A percentile compares a stretch with the other conserved stretches of the same genome.
Conservation (phyloP, 1,284 basidiomycete species). For the Malassezia arunalokei region DNA sequence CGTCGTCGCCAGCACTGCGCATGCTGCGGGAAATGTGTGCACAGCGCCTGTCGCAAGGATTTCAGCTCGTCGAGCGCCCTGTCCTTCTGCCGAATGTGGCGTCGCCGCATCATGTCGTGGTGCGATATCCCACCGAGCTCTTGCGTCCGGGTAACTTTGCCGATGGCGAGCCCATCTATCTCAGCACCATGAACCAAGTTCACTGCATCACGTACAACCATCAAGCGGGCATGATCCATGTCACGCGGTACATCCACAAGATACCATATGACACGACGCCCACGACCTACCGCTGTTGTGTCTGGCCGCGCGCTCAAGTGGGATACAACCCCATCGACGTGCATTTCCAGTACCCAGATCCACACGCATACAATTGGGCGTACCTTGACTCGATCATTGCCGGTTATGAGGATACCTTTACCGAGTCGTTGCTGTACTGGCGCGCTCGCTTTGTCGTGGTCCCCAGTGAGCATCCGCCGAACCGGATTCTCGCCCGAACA, state of each 20-base stretch:
- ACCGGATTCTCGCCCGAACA: slow-evolving; percentile 47
- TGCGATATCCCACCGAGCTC: slow-evolving; percentile 39
- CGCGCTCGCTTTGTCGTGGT: slow-evolving; percentile 88
- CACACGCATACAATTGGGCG: slow-evolving; percentile 52
- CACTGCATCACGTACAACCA: slow-evolving; percentile 71
- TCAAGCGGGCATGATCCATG: slow-evolving; percentile 71
- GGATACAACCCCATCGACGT: slow-evolving; percentile 71
- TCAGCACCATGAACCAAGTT: slow-evolving; percentile 89
- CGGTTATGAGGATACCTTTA: slow-evolving; percentile 41
- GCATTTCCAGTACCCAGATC: slow-evolving; percentile 63
- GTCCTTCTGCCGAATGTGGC: slow-evolving; percentile 15
- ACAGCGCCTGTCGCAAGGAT: slow-evolving; percentile 83
- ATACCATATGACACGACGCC: slow-evolving; percentile 55
- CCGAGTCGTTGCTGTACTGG: slow-evolving; percentile 57
- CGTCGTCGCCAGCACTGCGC: slow-evolving; percentile 56
- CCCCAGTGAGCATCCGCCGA: slow-evolving; percentile 62
- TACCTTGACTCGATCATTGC: slow-evolving; percentile 48
- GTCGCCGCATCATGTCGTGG: slow-evolving; percentile 19
- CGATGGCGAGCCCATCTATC: slow-evolving; percentile 58
- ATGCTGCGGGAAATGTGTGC: slow-evolving; percentile 90
- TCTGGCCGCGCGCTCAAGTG: slow-evolving; percentile 79
- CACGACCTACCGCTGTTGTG: slow-evolving; percentile 69
- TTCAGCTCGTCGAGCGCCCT: slow-evolving; percentile 63
- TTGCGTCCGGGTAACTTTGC: slow-evolving; percentile 41
- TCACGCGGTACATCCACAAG: slow-evolving; percentile 71